Conservation (phyloP, 202 grass and related monocot genomes). For the Bolboschoenoplectus hybrid region DNA sequence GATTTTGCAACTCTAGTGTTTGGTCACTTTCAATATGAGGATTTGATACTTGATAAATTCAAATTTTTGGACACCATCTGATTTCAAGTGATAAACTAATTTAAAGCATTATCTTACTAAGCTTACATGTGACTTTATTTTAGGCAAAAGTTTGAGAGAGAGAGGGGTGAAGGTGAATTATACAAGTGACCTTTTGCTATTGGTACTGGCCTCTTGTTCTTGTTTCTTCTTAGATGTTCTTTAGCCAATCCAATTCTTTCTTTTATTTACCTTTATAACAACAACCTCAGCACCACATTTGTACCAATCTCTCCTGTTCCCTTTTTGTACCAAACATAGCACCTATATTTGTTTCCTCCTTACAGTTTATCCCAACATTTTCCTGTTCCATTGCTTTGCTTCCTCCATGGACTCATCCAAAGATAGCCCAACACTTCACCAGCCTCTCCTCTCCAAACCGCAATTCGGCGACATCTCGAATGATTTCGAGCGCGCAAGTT, state of each 20-base stretch:
- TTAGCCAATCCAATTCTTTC: conserved; percentile 47
- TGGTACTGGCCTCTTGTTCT: conserved; percentile 56
- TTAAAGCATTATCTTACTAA: conserved; percentile 7
- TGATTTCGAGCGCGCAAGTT: conserved; percentile 46
- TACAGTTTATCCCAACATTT: conserved; percentile 6
- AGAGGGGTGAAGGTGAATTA: background rate
- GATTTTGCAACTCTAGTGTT: background rate
- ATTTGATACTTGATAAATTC: background rate
- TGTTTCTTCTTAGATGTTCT: conserved; percentile 67
- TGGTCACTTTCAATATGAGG: background rate
- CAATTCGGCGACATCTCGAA: conserved; percentile 5
- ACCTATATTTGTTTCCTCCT: conserved; percentile 11
- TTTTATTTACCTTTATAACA: conserved; percentile 44
- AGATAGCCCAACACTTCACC: conserved; percentile 37
- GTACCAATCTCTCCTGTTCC: conserved; percentile 51
- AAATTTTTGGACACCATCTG: background rate
- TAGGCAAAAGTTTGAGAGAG: conserved; percentile 40
- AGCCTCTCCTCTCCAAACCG: conserved; percentile 47
- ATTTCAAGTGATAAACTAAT: conserved; percentile 9
- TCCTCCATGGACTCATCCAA: conserved; percentile 44
- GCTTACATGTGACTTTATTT: conserved; percentile 49
- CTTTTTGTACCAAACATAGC: background rate
- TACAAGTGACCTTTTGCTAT: background rate
- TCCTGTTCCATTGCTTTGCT: conserved; percentile 49
- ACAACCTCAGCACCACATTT: conserved; percentile 30